These are phyloP conservation scores for Aspergillus sp. DNA, from an alignment of 2,329 filamentous ascomycete species.

Conservation along the genomic window DNA sequence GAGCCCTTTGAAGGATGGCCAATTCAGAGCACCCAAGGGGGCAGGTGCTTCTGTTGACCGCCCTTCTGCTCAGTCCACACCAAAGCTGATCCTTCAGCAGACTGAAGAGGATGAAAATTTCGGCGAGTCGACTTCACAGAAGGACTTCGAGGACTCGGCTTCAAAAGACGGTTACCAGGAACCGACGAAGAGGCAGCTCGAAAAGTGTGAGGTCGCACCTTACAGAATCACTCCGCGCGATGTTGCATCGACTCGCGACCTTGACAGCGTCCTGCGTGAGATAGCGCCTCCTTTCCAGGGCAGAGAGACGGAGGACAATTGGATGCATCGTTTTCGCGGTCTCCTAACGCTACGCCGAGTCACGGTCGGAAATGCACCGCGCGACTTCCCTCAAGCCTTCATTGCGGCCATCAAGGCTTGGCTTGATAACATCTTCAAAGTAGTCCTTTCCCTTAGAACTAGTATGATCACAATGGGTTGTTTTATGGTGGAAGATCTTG, in stretches of 20 bases:
- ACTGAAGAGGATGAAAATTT: slow-evolving; percentile 50
- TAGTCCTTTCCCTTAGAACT: slow-evolving; percentile 79
- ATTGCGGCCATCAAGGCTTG: slow-evolving; percentile 71
- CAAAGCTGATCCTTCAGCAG: slow-evolving; percentile 52
- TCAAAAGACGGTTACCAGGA: not conserved
- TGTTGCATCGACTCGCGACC: slow-evolving; percentile 79
- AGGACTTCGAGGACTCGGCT: not conserved
- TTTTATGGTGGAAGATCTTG: slow-evolving; percentile 81
- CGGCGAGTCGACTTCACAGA: not conserved
- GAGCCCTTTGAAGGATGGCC: slow-evolving; percentile 27
- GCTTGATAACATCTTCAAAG: slow-evolving; percentile 87
- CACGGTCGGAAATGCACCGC: slow-evolving; percentile 79
- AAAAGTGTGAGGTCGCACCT: slow-evolving; percentile 48
- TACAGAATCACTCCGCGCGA: slow-evolving; percentile 69
- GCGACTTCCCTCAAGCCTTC: slow-evolving; percentile 75
- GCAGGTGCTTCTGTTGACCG: slow-evolving; percentile 12
- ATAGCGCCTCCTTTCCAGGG: slow-evolving; percentile 86
- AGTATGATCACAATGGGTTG: slow-evolving; percentile 89
- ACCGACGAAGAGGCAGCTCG: not conserved
- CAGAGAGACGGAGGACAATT: slow-evolving; percentile 87
- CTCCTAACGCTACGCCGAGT: slow-evolving; percentile 76
- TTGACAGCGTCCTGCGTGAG: slow-evolving; percentile 84
- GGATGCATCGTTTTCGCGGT: slow-evolving; percentile 83
- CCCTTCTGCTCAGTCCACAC: not conserved
- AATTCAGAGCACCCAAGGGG: slow-evolving; percentile 41